Conservation (phyloP, 1,139 yeast genomes). For the Diutina rugosa region DNA sequence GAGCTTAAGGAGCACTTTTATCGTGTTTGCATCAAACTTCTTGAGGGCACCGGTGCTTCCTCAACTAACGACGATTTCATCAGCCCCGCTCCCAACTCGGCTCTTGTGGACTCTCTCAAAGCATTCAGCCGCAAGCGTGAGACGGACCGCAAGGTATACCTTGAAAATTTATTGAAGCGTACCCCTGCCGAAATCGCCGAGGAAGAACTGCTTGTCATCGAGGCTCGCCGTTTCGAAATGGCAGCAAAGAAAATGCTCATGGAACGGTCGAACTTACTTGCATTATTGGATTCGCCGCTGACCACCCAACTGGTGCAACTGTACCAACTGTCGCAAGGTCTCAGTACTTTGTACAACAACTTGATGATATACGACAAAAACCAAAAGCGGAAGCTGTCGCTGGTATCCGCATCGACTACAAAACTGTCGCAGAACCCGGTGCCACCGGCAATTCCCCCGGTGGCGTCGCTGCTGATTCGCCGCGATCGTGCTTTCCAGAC, state of each 20-base stretch:
- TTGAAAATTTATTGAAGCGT: slow-evolving; percentile 63
- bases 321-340: slow-evolving; percentile 78
- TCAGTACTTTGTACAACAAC: slow-evolving; percentile 73
- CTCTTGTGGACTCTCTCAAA: slow-evolving; percentile 33
- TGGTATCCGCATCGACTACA: slow-evolving; percentile 3
- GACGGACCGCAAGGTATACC: slow-evolving; percentile 64
- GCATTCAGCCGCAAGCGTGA: slow-evolving; percentile 60
- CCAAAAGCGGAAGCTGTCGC: slow-evolving; percentile 23
- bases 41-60: slow-evolving; percentile 4
- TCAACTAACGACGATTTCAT: neutral
- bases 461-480: slow-evolving; percentile 38
- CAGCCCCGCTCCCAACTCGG: slow-evolving; percentile 14
- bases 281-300: slow-evolving; percentile 81
- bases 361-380: slow-evolving; percentile 67
- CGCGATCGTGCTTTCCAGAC: slow-evolving; percentile 42
- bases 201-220: slow-evolving; percentile 87
- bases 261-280: slow-evolving; percentile 71
- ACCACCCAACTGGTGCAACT: slow-evolving; percentile 66
- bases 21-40: slow-evolving; percentile 23
- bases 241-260: slow-evolving; percentile 82
- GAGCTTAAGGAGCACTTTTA: slow-evolving; percentile 81
- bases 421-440: slow-evolving; percentile 28
- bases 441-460: slow-evolving; percentile 47
- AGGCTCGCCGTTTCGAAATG: slow-evolving; percentile 83
- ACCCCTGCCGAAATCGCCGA: slow-evolving; percentile 97